Evolutionary conservation across 176 grass and related monocot species (phyloP), one percentile per base, ranked within the genome.

Genomic region (Carex pumila): DNA sequence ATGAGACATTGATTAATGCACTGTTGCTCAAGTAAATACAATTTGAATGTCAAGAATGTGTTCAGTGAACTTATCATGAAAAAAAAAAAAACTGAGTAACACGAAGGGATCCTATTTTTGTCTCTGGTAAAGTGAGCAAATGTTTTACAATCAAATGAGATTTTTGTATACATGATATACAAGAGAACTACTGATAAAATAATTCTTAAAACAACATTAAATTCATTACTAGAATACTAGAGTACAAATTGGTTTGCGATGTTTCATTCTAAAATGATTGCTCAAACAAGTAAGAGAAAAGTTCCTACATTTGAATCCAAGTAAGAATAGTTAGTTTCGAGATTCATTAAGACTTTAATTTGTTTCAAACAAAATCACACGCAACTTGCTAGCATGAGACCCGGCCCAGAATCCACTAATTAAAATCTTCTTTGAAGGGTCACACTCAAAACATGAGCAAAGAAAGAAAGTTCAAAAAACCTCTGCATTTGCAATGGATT

Each of bases 381-480:
- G 15, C 56, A 65, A 45, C 39, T 63, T 81, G 79, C 79, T 81
- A 81, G 56, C 61, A 64, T 39, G 39, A 81, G 56, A 81, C 12
- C 34, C 21, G 34, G 21, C 59, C 36, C 19, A 21, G 39, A 32
- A 56, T 32, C 52, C 73, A 78, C 29, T 57, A 77, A 77, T n/a
- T 57, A 78, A 78, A 31, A 32, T 49, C 45, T 83, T 83, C 61
- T 83, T 65, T 53, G 34, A 17, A 57, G 61, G 43, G 62, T 83
- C 81, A 83, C 81, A 83, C 81, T 83, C 58, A 68, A 68, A 83
- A 83, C 81, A 83, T 83, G 81, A 83, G 61, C 60, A 83, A 56
- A 66, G 81, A 83, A 83, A 65, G 61, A 82, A 81, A 45, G 3
- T 81, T 81, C 1, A 65, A 81, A 61, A 64, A 61, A 61, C 19